Evolutionary conservation across 2,329 filamentous ascomycete species (phyloP), one percentile per base, ranked within the genome.

Genomic region (Ophiognomonia clavigignenti-juglandacearum): DNA sequence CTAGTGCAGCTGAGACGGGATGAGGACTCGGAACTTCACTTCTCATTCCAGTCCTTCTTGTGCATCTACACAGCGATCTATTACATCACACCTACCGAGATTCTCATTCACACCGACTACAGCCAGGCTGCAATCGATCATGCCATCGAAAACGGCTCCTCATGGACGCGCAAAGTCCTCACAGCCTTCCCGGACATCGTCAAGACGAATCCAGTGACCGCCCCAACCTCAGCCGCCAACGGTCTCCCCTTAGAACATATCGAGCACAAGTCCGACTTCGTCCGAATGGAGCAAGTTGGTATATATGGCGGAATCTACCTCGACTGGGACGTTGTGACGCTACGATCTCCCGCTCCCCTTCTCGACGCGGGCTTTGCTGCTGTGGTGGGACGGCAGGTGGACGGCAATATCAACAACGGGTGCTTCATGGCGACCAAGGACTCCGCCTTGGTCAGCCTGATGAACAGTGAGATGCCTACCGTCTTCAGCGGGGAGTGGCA

Each of bases 71-170:
- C 59, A 2, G 48, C 58, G 9, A 43, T 56, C 29, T 18, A 54
- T 10, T 54, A 51, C 49, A 41, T 58, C 40, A 27, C 39, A 5
- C 59, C 59, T 2, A 43, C 55, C 14, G 39, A 32, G 14, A 60
- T 62, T 43, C 60, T 57, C 40, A 52, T 60, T 41, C 59, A 62
- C 44, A 60, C 58, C 27, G 59, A 62, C 47, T 52, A 51, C 22
- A 24, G 20, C 2, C 50, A 46, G 2, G 8, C 22, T 5, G 49
- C 48, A 1, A 24, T 56, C 4, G 50, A 52, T 31, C 46, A 48
- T 9, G 42, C 39, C n/a, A 53, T 55, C 18, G 45, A 42, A 9
- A 3, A 43, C 4, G 53, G 54, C 38, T 47, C 50, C 9, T 24
- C 42, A 5, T 62, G 59, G 59, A 60, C 59, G 0, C 36, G 38